Evolutionary conservation across 108 stramenopile species (phyloP).

Genomic region (Fistulifera solaris): DNA sequence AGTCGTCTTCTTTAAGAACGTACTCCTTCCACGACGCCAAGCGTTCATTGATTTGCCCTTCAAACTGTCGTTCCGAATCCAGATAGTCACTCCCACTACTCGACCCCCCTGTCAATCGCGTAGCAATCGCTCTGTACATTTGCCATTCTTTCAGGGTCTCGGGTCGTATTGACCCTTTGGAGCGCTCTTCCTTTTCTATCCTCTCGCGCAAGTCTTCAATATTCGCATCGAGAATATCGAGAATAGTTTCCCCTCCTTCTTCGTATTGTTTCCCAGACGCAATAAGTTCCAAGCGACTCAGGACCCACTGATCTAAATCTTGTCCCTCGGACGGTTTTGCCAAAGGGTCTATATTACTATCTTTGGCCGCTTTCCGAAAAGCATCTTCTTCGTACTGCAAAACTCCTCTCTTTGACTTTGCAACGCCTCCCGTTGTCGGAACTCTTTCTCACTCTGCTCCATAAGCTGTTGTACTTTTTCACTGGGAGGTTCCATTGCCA

Average conservation of each 20-base stretch:
- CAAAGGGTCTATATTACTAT: neutral
- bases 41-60: constrained; percentile 9
- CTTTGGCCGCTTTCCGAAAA: constrained; percentile 3
- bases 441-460: constrained; percentile 24
- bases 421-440: constrained; percentile 14
- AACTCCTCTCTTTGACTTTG: constrained; percentile 13
- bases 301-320: constrained; percentile 31
- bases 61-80: neutral
- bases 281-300: constrained; percentile 33
- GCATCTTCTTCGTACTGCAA: constrained; percentile 17
- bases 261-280: constrained; percentile 15
- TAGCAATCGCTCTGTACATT: constrained; percentile 41
- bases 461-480: constrained; percentile 16
- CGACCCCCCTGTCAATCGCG: constrained; percentile 9
- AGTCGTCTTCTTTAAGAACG: constrained; percentile 23
- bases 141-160: constrained; percentile 50
- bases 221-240: constrained; percentile 42
- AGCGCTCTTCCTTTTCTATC: constrained; percentile 36
- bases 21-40: constrained; percentile 36
- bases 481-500: constrained; percentile 5
- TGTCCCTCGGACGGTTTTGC: neutral
- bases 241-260: constrained; percentile 11
- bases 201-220: constrained; percentile 40
- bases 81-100: neutral
- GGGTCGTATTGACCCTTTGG: constrained; percentile 28